These are phyloP conservation scores for Linum usitatissimum DNA, from an alignment of 345 rosid species.

Conservation along the genomic window DNA sequence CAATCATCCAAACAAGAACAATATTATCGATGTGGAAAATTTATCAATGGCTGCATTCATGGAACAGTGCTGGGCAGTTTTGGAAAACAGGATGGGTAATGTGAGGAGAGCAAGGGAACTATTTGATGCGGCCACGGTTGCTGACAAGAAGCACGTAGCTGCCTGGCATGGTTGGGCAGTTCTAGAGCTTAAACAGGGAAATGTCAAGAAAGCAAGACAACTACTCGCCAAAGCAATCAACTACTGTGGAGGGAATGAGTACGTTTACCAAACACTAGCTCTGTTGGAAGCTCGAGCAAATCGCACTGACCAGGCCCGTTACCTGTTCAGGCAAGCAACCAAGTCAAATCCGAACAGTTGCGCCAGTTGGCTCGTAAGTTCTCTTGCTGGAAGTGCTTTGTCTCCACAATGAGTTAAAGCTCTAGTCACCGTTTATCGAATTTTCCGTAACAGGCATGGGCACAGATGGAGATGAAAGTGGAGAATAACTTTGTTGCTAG, in stretches of 20 bases:
- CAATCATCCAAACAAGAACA: no score
- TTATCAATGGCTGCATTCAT: slow-evolving; percentile 14
- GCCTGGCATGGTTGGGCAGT: slow-evolving; percentile 99
- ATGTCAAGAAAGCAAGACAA: slow-evolving; percentile 84
- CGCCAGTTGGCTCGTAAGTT: slow-evolving; percentile 97
- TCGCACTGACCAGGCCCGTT: slow-evolving; percentile 67
- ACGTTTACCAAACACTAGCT: slow-evolving; percentile 82
- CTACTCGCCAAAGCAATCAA: slow-evolving; percentile 81
- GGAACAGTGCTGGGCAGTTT: slow-evolving; percentile 93
- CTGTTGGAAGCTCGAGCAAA: slow-evolving; percentile 68
- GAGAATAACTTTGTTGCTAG: slow-evolving; percentile 65
- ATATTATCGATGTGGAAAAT: neutral
- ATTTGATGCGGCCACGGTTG: slow-evolving; percentile 95
- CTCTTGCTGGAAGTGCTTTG: slow-evolving; percentile 1
- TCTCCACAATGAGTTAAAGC: neutral
- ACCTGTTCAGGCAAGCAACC: slow-evolving; percentile 82
- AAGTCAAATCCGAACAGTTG: slow-evolving; percentile 81
- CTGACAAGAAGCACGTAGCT: slow-evolving; percentile 78
- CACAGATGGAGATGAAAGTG: slow-evolving; percentile 82
- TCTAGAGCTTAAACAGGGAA: slow-evolving; percentile 83
- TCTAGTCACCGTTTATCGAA: neutral
- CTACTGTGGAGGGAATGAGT: slow-evolving; percentile 83
- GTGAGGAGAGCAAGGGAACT: slow-evolving; percentile 75
- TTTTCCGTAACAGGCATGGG: slow-evolving; percentile 64
- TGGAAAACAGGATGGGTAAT: slow-evolving; percentile 79